Evolutionary conservation across 306 rosid species (phyloP), one percentile per base, ranked within the genome.

Genomic region (Glycine tomentella): DNA sequence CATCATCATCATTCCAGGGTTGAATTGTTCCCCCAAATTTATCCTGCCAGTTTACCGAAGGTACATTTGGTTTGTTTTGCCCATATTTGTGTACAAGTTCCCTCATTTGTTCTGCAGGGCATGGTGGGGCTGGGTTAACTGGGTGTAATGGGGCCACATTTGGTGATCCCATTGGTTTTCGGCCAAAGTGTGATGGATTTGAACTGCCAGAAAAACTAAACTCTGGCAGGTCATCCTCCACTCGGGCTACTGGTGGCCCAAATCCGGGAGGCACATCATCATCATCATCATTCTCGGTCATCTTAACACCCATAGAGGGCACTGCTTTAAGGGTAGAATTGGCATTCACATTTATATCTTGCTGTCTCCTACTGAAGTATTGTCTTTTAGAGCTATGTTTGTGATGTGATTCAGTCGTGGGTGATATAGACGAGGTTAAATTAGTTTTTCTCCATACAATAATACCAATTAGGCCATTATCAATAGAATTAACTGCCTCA

Each of bases 401-500:
- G 90, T 89, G 91, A 73, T 86, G 94, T 69, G 95, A 91, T 9
- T 90, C 84, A 25, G 92, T 73, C 70, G 91, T 93, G 83, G 98
- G 97, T 50, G 99, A 91, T 77, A 86, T 72, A 36, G 85, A 73
- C 46, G 90, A 81, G 17, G 86, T 89, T 92, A 89, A 86, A 81
- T 89, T 90, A 84, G 83, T 62, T 90, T 90, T 96, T 89, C 98
- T 91, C 99, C 99, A 96, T 84, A 93, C 99, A 96, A 89, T 82
- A 88, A 96, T 86, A 89, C 97, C 99, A 86, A 96, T 90, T 83
- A 96, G 89, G 76, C 99, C 99, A 92, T 87, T 82, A 89, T 93
- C 93, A 86, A 96, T 87, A 78, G 88, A 80, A 88, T 92, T 88
- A 83, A 93, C 90, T 84, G 90, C 92, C 78, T 89, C 98, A 65